These are phyloP conservation scores for Rhypophila decipiens DNA, from an alignment of 495 filamentous ascomycete species.

Conservation along the genomic window DNA sequence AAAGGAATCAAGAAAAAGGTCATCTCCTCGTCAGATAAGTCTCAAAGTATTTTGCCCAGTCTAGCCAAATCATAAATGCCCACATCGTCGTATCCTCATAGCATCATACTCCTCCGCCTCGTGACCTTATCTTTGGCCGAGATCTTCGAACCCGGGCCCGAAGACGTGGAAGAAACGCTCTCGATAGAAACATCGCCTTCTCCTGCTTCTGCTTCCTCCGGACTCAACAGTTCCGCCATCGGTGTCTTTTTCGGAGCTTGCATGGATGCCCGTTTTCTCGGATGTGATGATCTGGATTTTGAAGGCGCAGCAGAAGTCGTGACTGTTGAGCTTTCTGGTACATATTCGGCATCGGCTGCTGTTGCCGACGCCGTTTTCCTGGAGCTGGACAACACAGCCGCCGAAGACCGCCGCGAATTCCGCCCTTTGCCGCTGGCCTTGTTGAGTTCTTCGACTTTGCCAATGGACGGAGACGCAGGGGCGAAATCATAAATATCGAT, in stretches of 20 bases:
- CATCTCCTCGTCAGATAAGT: too few species aligned
- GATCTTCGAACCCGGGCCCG: too few species aligned
- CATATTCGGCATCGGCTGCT: too few species aligned
- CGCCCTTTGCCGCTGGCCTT: not conserved
- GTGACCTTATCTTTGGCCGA: conserved; percentile 17
- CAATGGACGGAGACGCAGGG: conserved; percentile 12
- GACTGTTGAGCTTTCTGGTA: conserved; percentile 1
- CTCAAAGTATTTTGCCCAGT: too few species aligned
- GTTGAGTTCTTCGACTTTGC: not conserved
- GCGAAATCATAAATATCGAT: conserved; percentile 34
- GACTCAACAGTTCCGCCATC: conserved; percentile 13
- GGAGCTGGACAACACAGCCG: not conserved
- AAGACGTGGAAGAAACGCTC: too few species aligned
- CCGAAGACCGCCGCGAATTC: not conserved
- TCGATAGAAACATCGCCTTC: not conserved
- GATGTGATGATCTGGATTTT: conserved; percentile 11
- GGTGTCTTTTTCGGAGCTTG: conserved; percentile 25
- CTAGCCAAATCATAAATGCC: too few species aligned
- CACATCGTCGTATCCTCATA: too few species aligned
- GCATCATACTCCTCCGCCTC: conserved; percentile 51
- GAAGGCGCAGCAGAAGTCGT: conserved; percentile 1
- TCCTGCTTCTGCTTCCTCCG: not conserved
- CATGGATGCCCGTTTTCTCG: conserved; percentile 37
- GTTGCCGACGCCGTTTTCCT: not conserved
- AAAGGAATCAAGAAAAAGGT: too few species aligned